A percentile compares a stretch with the other conserved stretches of the same genome.
phyloP scores from a whole-genome alignment of 1,284 basidiomycete genomes.

The Austroboletus novae-zelandiae region DNA sequence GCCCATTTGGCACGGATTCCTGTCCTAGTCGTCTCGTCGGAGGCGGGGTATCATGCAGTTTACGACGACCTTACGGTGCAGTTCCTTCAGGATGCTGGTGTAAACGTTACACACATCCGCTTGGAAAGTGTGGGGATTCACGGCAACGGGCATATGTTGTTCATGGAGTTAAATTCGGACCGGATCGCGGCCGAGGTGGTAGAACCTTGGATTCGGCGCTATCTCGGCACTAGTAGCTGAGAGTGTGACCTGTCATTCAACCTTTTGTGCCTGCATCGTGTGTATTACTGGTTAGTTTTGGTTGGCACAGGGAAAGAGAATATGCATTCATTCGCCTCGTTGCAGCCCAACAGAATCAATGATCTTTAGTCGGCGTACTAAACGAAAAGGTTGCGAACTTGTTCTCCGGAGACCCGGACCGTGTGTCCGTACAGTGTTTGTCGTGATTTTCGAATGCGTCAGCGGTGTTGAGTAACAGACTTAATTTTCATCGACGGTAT shows the following conservation, averaged over 20 bases:
- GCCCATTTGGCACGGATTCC: slow-evolving; percentile 42
- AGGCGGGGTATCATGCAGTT: slow-evolving; percentile 47
- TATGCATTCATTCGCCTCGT: too few relatives aligned
- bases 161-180: slow-evolving; percentile 48
- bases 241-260: not conserved
- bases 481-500: too few relatives aligned
- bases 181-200: slow-evolving; percentile 41
- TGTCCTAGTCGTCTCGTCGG: slow-evolving; percentile 45
- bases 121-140: slow-evolving; percentile 43
- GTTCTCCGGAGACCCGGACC: too few relatives aligned
- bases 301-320: too few relatives aligned
- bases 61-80: slow-evolving; percentile 46
- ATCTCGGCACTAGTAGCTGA: not conserved
- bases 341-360: too few relatives aligned
- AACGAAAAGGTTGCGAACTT: too few relatives aligned
- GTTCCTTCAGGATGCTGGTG: slow-evolving; percentile 44
- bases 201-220: slow-evolving; percentile 36
- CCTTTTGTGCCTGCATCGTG: too few relatives aligned
- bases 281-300: too few relatives aligned
- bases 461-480: too few relatives aligned
- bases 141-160: slow-evolving; percentile 49
- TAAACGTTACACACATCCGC: slow-evolving; percentile 40
- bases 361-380: too few relatives aligned
- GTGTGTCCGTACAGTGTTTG: too few relatives aligned
- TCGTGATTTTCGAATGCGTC: too few relatives aligned